These are phyloP conservation scores for Rubia balearica DNA, from an alignment of 305 asterid species.

Conservation along the genomic window DNA sequence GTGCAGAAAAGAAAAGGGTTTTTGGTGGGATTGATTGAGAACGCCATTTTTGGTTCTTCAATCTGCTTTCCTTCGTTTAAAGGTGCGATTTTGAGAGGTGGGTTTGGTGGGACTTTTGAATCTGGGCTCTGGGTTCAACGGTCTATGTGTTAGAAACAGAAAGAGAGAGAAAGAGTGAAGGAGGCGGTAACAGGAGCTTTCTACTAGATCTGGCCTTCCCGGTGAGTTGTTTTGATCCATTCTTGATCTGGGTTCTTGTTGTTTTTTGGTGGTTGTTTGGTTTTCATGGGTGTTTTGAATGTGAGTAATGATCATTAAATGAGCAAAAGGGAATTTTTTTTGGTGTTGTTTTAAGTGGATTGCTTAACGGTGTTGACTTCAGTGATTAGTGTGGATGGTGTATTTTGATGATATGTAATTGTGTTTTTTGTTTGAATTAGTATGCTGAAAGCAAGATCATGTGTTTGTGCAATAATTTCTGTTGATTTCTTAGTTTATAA, in stretches of 20 bases:
- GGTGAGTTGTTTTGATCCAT: slow-evolving; percentile 38
- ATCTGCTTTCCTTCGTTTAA: background rate
- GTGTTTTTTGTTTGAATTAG: background rate
- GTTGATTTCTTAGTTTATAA: background rate
- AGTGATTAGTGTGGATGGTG: slow-evolving; percentile 8
- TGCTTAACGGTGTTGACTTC: slow-evolving; percentile 1
- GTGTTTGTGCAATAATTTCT: background rate
- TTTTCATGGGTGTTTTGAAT: slow-evolving; percentile 4
- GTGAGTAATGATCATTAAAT: slow-evolving; percentile 3
- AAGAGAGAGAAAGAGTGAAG: background rate
- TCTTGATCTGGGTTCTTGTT: slow-evolving; percentile 8
- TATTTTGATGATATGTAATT: slow-evolving; percentile 9
- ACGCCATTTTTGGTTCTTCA: slow-evolving; percentile 15
- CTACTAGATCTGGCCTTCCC: slow-evolving; percentile 50
- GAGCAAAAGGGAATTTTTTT: slow-evolving; percentile 4
- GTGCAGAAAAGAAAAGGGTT: background rate
- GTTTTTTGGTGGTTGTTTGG: background rate
- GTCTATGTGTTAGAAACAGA: background rate
- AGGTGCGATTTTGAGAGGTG: background rate
- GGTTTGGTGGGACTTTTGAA: background rate
- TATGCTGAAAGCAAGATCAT: background rate
- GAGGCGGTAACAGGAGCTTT: slow-evolving; percentile 14
- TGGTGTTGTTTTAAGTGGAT: slow-evolving; percentile 9
- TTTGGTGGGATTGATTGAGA: background rate
- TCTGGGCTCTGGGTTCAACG: background rate